Evolutionary conservation across 202 grass and related monocot genomes (phyloP).

Genomic region (Tripidium arundinaceum): DNA sequence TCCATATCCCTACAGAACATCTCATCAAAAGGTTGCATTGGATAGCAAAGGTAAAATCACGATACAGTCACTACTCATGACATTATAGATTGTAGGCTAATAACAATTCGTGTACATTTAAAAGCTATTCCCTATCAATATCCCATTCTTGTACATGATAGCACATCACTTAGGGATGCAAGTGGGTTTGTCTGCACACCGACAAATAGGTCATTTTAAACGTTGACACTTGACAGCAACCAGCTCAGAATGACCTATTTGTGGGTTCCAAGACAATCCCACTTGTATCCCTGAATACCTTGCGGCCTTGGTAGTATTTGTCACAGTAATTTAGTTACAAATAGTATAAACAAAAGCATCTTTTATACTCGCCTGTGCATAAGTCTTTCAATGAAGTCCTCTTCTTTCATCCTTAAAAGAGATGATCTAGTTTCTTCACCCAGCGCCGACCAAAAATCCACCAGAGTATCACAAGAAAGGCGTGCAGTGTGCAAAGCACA

Average conservation of each 20-base stretch:
- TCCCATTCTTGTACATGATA: slow-evolving; percentile 1
- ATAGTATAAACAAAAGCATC: background rate
- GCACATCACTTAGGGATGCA: background rate
- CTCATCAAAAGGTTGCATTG: background rate
- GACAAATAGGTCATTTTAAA: background rate
- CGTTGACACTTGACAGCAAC: background rate
- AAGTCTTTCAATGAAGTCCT: slow-evolving; percentile 81
- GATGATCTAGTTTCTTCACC: slow-evolving; percentile 71
- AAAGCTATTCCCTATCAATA: background rate
- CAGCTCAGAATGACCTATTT: background rate
- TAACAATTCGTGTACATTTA: background rate
- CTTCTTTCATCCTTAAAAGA: slow-evolving; percentile 83
- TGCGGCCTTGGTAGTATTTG: background rate
- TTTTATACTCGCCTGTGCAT: slow-evolving; percentile 57
- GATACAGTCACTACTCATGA: background rate
- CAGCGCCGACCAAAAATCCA: slow-evolving; percentile 76
- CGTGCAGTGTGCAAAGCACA: slow-evolving; percentile 86
- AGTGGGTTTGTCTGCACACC: background rate
- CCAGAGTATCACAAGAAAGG: slow-evolving; percentile 79
- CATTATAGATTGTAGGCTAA: background rate
- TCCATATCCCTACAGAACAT: slow-evolving; percentile 2
- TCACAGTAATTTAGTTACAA: background rate
- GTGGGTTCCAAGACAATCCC: background rate
- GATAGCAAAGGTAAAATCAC: background rate
- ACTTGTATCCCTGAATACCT: background rate